Evolutionary conservation across 768 basidiomycete species (phyloP).

Genomic region (Russula griseocarnosa): DNA sequence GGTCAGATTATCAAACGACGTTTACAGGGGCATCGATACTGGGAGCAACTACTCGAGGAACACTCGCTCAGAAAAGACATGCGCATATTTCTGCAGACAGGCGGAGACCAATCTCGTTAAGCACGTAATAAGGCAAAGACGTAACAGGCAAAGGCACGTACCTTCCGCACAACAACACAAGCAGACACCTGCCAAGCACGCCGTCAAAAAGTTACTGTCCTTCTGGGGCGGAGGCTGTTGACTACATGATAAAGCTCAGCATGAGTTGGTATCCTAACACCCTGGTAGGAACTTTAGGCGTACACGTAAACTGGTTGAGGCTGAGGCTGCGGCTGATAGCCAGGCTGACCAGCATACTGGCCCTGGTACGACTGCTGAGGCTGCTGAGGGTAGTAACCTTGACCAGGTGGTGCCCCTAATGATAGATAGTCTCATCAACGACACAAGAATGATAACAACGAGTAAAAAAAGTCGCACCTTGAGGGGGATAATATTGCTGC

Average conservation of each 20-base stretch:
- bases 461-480: constrained; percentile 37
- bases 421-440: constrained; percentile 23
- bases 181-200: constrained; percentile 60
- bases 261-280: background rate
- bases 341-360: constrained; percentile 42
- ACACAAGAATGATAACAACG: constrained; percentile 22
- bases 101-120: constrained; percentile 10
- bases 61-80: constrained; percentile 53
- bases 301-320: constrained; percentile 83
- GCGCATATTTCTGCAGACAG: constrained; percentile 60
- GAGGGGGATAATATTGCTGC: constrained; percentile 50
- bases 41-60: background rate
- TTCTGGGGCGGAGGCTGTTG: constrained; percentile 50
- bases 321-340: constrained; percentile 57
- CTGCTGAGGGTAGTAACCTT: constrained; percentile 71
- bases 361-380: constrained; percentile 64
- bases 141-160: constrained; percentile 34
- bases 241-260: constrained; percentile 34
- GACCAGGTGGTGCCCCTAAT: constrained; percentile 52
- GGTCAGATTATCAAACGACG: background rate
- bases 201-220: constrained; percentile 49
- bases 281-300: constrained; percentile 32
- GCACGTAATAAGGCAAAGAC: background rate
- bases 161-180: constrained; percentile 75
- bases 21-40: constrained; percentile 15